Base-by-base conservation (phyloP, 2,329 filamentous ascomycete species). In the Cladophialophora immunda region DNA sequence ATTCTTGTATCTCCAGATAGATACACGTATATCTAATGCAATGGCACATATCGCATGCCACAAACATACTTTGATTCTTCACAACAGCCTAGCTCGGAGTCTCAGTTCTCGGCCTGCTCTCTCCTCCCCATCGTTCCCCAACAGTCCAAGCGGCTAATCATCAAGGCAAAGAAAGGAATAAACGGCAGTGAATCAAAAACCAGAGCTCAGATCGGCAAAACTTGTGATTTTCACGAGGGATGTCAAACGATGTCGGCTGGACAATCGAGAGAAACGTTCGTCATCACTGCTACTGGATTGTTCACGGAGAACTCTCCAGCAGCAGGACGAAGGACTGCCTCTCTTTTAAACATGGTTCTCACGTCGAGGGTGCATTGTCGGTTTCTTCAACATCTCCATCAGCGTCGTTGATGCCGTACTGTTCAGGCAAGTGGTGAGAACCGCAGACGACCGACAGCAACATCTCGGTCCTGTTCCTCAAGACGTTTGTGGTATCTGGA, bases 161-260 rank as follows among this genome's bases (percentile, higher is more conserved):
- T 50, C 11, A 50, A 13, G 45, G 1, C 57, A 62, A 19, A 32
- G 29, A 64, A 29, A 45, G 25, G 52, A 17, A 47, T n/a, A 41
- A 17, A 55, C 54, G 27, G 11, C 54, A 56, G 60, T 63, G 56
- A 58, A 63, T 41, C 50, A 65, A 63, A 45, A 27, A 47, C 50
- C 58, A 65, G 65, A 71, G 69, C 71, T 71, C 69, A 71, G 71
- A 72, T 71, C 71, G 69, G 71, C 71, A 71, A 72, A 71, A 72
- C 59, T 27, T 17, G 57, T 34, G 50, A 34, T 45, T 70, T 66
- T 67, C 66, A 68, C 60, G 45, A 50, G 45, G 59, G 25, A 58
- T 22, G 64, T 72, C 71, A 72, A 69, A 50, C 66, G 69, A 72
- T 71, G 71, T 71, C 69, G 66, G 68, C 69, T 69, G 29, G 64